Evolutionary conservation across 495 filamentous ascomycete genomes (phyloP).

Genomic region (Xylaria grammica): DNA sequence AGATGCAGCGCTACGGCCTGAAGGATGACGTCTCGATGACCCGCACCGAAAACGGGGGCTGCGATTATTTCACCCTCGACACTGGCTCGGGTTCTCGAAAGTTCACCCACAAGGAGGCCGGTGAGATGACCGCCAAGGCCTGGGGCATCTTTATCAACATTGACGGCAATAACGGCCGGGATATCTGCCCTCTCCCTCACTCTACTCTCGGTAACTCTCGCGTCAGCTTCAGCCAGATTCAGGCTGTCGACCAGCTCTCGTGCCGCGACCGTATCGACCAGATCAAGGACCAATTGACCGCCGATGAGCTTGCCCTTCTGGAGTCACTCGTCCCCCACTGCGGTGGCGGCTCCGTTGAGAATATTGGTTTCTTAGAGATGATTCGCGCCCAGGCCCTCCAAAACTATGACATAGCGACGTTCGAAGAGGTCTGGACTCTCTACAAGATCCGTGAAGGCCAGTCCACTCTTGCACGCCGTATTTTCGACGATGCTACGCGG

Average conservation of each 20-base stretch:
- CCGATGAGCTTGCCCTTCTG: slow-evolving; percentile 28
- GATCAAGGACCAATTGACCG: slow-evolving; percentile 25
- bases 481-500: slow-evolving; percentile 34
- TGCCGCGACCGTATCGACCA: slow-evolving; percentile 30
- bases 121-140: not conserved
- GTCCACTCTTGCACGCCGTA: slow-evolving; percentile 33
- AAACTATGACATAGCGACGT: slow-evolving; percentile 15
- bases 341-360: slow-evolving; percentile 33
- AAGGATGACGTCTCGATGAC: slow-evolving; percentile 18
- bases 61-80: slow-evolving; percentile 15
- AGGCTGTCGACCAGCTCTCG: slow-evolving; percentile 28
- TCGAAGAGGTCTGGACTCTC: slow-evolving; percentile 15
- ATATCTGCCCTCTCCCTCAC: slow-evolving; percentile 32
- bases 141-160: slow-evolving; percentile 10
- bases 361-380: slow-evolving; percentile 35
- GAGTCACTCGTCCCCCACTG: slow-evolving; percentile 30
- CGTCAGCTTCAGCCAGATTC: slow-evolving; percentile 13
- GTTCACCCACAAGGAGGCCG: not conserved
- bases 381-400: slow-evolving; percentile 35
- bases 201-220: slow-evolving; percentile 27
- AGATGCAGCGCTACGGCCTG: slow-evolving; percentile 34
- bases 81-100: not conserved
- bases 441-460: slow-evolving; percentile 41
- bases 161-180: slow-evolving; percentile 31
- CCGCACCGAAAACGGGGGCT: slow-evolving; percentile 14